phyloP scores from a whole-genome alignment of 164 flowering plant species.

The Chloranthus sessilifolius region DNA sequence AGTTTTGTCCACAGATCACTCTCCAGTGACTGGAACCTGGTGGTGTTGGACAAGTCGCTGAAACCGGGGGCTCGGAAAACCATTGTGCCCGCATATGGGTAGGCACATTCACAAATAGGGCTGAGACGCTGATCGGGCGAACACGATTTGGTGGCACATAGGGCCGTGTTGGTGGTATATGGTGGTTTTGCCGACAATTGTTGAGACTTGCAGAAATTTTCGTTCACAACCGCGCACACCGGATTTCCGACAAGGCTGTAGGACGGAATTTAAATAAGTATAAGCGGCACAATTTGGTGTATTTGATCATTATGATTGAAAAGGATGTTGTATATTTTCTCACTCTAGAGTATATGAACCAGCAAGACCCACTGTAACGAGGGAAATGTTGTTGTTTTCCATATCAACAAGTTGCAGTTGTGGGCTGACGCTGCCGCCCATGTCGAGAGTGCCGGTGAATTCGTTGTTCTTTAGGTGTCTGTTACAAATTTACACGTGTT shows the following conservation, averaged over 20 bases:
- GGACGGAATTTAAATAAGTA: background rate
- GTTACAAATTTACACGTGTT: constrained; percentile 12
- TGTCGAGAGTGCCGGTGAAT: constrained; percentile 45
- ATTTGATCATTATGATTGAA: background rate
- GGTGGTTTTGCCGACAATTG: constrained; percentile 20
- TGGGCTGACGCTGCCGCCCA: constrained; percentile 51
- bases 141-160: constrained; percentile 49
- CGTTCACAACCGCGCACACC: constrained; percentile 41
- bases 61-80: constrained; percentile 78
- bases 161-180: constrained; percentile 67
- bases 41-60: constrained; percentile 59
- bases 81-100: constrained; percentile 76
- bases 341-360: constrained; percentile 57
- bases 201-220: constrained; percentile 55
- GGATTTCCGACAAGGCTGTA: constrained; percentile 75
- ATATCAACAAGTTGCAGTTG: constrained; percentile 70
- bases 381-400: constrained; percentile 51
- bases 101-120: constrained; percentile 83
- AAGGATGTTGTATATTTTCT: constrained; percentile 14
- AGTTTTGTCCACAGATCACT: constrained; percentile 58
- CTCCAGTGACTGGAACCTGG: constrained; percentile 57
- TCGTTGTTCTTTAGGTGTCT: constrained; percentile 68
- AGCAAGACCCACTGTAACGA: constrained; percentile 30
- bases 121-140: constrained; percentile 43
- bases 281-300: background rate